Conservation (phyloP, 768 basidiomycete genomes). For the Multifurca ochricompacta region DNA sequence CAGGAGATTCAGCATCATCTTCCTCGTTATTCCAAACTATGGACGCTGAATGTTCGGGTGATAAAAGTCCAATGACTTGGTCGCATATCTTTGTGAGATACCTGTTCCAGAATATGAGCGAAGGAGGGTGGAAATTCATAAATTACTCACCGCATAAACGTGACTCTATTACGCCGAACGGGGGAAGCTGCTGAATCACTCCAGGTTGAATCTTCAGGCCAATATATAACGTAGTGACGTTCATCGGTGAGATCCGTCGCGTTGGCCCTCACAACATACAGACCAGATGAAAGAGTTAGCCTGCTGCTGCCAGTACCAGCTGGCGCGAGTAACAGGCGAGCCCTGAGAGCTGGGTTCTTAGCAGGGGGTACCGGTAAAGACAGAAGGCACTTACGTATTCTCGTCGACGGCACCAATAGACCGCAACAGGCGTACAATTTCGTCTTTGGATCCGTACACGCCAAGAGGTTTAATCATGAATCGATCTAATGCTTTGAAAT, state of each 20-base stretch:
- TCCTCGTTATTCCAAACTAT: conserved; percentile 39
- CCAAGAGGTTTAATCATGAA: conserved; percentile 43
- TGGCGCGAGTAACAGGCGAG: conserved; percentile 16
- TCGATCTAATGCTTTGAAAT: conserved; percentile 46
- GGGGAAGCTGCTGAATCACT: conserved; percentile 39
- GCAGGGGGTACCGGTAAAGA: not conserved
- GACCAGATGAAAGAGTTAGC: conserved; percentile 38
- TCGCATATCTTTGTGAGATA: conserved; percentile 35
- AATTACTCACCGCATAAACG: conserved; percentile 49
- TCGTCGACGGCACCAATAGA: conserved; percentile 32
- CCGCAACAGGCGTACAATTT: conserved; percentile 40
- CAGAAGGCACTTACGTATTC: conserved; percentile 30
- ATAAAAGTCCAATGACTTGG: conserved; percentile 45
- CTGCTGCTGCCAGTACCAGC: conserved; percentile 14
- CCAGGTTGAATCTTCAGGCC: conserved; percentile 58
- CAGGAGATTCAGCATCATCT: conserved; percentile 21
- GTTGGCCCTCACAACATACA: conserved; percentile 35
- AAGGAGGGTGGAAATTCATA: not conserved
- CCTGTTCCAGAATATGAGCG: not conserved
- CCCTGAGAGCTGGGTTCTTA: conserved; percentile 13
- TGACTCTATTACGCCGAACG: conserved; percentile 44
- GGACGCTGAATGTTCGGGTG: conserved; percentile 37
- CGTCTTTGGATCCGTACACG: conserved; percentile 46
- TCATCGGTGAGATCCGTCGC: conserved; percentile 15
- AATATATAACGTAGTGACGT: conserved; percentile 45